Base-by-base conservation (phyloP, 2,329 filamentous ascomycete genomes). In the Colletotrichum sublineola region DNA sequence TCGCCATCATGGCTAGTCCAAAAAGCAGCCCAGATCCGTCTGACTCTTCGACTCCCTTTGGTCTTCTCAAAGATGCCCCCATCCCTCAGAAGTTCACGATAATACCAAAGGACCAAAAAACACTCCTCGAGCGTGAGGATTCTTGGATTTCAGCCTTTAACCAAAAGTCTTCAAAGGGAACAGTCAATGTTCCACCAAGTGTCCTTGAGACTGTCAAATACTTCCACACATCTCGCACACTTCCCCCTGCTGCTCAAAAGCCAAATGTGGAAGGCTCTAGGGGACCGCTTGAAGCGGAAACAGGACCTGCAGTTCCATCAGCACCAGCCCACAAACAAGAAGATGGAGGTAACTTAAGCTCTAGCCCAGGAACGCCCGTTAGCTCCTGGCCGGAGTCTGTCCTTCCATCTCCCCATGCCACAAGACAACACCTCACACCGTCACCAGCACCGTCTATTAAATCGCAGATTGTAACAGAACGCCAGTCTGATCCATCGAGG, bases 81-180 rank as follows among this genome's bases (percentile, higher is more conserved):
- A 74, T 80, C 0, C 78, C 77, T 14, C 78, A 77, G 8, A 78
- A 73, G 15, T 73, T 80, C 29, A 71, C 79, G 24, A 79, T 67
- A 33, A 79, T 86, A 8, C 82, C 84, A 0, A 78, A 77, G 20
- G 80, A 84, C 52, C 86, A 87, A 73, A 77, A 77, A 36, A 64
- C 66, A 5, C 75, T 86, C 2, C 76, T 86, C 1, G 79, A 81
- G 2, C 68, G 75, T 0, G 62, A 77, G 4, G 77, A 80, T 63
- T 79, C 84, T 1, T 86, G 84, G 84, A 79, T 78, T 4, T 74
- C 78, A 4, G 74, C 77, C 48, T 61, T 77, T 7, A 77, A 75
- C 55, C 75, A 75, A 18, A 72, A 70, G 11, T 74, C 50, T 29
- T 38, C 75, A 24, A 76, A 78, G 12, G 78, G 77, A 2, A 42